Evolutionary conservation across 306 rosid species (phyloP), one percentile per base, ranked within the genome.

Genomic region (Luffa aegyptiaca): DNA sequence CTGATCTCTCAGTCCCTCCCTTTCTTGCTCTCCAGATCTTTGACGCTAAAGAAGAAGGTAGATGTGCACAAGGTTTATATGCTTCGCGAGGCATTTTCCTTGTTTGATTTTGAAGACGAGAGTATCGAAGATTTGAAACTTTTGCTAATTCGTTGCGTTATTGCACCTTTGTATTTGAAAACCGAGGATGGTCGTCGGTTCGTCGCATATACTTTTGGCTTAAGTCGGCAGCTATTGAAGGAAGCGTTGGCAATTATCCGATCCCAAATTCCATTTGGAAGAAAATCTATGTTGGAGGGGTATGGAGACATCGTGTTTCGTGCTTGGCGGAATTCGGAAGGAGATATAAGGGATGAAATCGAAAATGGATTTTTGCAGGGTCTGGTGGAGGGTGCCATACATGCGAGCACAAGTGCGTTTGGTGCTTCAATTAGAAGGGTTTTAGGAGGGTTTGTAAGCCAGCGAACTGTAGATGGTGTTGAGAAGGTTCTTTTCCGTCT

Each of bases 201-300:
- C 72, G 84, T 95, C n/a, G 80, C 93, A 8, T 92, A 87, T 81
- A 45, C 86, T 14, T 91, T 95, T 57, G 92, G 92, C n/a, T 45
- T 91, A 37, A 95, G 90, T 73, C 62, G 75, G 36, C 93, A 91
- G 84, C 86, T 95, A 20, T 82, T 85, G 85, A 92, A 88, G 91
- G 97, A 91, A 35, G 14, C 86, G 33, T n/a, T 91, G 92, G 96
- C 92, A 6, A 88, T 95, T 91, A 91, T 95, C 69, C 89, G 90
- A 46, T 88, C 98, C 4, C 98, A 95, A 86, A 89, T 95, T 58
- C 90, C 92, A 3, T 92, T 92, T 75, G 98, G 97, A 49, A 86
- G 97, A 82, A 95, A 95, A 84, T 92, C 97, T 3, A 85, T 92
- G 89, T 84, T 95, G 78, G 97, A 95, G 87, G 95, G 90, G 10